Evolutionary conservation across 202 grass and related monocot species (phyloP), one percentile per base, ranked within the genome.

Genomic region (Eragrostis tef): DNA sequence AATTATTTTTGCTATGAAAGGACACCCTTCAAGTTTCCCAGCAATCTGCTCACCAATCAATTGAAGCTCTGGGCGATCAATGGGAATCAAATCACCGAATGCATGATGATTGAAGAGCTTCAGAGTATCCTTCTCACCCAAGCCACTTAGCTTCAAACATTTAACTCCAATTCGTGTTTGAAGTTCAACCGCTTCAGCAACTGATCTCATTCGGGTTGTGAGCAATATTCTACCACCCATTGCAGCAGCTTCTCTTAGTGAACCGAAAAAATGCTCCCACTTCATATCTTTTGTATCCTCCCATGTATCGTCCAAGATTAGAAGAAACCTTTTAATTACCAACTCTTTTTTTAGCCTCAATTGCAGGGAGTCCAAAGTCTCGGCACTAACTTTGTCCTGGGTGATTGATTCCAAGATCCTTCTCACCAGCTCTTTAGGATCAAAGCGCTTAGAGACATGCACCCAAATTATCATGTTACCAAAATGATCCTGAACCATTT

Each of bases 221-320:
- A 85, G 54, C 29, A 85, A 39, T 16, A 85, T 69, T 43, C 15
- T 78, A 65, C 74, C 76, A 71, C 82, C 73, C 39, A 48, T 61
- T 4, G 7, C 22, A 42, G 64, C 73, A 62, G 13, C 64, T 1
- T 78, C 49, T 78, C 16, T 78, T 1, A 78, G 44, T 39, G 45
- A 45, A 21, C 25, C 45, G 11, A 78, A 65, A 64, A 78, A 65
- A 11, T 64, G 43, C 8, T 78, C 44, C 75, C 75, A 78, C 29
- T 10, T 64, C 25, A 15, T 4, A 21, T 39, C 3, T 6, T 64
- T 9, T 12, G 0, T 46, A 50, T 78, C 75, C 26, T 78, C 75
- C 75, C 75, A 46, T 60, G 39, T 54, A 61, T 75, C 73, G 26
- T 75, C 73, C 24, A 75, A 11, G 4, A 75, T 36, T 17, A 78